Base-by-base conservation (phyloP, 768 basidiomycete genomes). In the Chlorophyllum brunneum region DNA sequence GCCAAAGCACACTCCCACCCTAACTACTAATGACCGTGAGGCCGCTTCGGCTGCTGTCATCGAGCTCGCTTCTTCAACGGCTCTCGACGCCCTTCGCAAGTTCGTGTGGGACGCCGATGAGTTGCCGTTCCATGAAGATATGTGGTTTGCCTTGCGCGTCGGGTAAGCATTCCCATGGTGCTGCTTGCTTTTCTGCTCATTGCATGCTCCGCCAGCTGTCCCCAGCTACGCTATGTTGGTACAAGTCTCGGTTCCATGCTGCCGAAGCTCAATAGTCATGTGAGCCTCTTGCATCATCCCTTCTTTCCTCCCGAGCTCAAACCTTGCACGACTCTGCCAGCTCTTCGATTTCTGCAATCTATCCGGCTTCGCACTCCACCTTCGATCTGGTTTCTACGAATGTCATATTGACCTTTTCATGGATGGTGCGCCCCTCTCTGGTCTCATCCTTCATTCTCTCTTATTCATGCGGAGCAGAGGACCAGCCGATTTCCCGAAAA, bases 21-120 rank as follows among this genome's bases (percentile, higher is more conserved):
- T 66, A 20, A 60, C 61, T 24, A 26, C 64, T 5, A 48, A 65
- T 1, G 63, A 72, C 39, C 69, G 73, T 47, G 66, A 67, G 48
- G 54, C 65, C 4, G 74, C 80, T 5, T 83, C 83, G n/a, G 63
- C 69, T 15, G 75, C 82, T 2, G 73, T 88, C 24, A 66, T 76
- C 18, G 61, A 70, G 18, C 69, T 78, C 7, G 84, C 82, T 6
- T 67, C 67, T 5, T 70, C 77, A 34, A 68, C 59, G 59, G 64
- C 68, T 41, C 66, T 90, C 37, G 88, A 89, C 41, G 84, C 83
- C 16, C 74, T 91, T 34, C 67, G 72, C 24, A 80, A 71, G 10
- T 90, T 90, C 59, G 67, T 78, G 30, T 91, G 88, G 88, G 83
- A 83, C 55, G 84, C 79, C 3, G 85, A 86, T 10, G 84, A 86